Evolutionary conservation across 352 stramenopile species (phyloP).

Genomic region (Phytophthora cryptogea): DNA sequence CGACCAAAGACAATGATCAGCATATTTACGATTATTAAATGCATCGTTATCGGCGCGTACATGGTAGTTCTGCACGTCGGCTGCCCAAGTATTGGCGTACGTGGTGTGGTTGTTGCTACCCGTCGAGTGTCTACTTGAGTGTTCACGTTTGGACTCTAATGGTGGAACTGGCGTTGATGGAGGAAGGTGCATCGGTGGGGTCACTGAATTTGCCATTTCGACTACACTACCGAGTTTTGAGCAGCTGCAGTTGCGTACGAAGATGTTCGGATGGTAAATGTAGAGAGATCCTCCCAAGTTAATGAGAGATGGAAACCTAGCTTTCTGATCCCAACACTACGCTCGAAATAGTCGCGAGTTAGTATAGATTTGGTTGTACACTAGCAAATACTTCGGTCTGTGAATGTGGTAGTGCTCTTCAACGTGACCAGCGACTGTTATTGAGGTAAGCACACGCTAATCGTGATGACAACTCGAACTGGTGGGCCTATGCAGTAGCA

Average conservation of each 20-base stretch:
- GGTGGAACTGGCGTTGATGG: constrained; percentile 1
- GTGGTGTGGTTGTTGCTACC: constrained; percentile 27
- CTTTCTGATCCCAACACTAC: constrained; percentile 13
- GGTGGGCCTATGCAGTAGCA: too few species aligned
- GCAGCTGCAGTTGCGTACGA: neutral
- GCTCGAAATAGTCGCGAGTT: constrained; percentile 25
- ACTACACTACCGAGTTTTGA: neutral
- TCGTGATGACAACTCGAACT: too few species aligned
- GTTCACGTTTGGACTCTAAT: neutral
- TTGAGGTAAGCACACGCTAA: too few species aligned
- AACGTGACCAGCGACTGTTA: too few species aligned
- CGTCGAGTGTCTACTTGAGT: constrained; percentile 6
- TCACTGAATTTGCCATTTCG: constrained; percentile 19
- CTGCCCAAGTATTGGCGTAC: constrained; percentile 52
- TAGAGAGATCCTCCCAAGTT: neutral
- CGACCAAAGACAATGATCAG: constrained; percentile 10
- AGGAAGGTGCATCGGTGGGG: constrained; percentile 3
- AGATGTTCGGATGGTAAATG: constrained; percentile 17
- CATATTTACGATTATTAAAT: constrained; percentile 9
- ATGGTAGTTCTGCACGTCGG: constrained; percentile 65
- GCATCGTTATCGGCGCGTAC: constrained; percentile 24
- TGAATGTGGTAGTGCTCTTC: too few species aligned
- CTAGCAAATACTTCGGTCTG: neutral
- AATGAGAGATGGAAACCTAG: constrained; percentile 5
- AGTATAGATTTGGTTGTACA: neutral